Conservation (phyloP, 176 grass and related monocot genomes). For the Avena insularis region DNA sequence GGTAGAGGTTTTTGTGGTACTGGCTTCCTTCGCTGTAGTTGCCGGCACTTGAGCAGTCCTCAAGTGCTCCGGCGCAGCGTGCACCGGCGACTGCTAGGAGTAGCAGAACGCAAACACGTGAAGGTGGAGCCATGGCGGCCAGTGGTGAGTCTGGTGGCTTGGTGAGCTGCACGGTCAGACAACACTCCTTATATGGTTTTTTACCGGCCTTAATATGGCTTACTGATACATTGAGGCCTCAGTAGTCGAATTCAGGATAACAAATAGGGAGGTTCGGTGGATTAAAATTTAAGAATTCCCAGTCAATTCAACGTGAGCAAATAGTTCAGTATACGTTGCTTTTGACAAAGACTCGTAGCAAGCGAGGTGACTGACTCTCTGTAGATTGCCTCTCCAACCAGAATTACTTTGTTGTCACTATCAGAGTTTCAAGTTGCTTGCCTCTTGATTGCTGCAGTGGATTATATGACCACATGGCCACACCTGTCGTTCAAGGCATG, state of each 20-base stretch:
- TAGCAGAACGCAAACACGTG: neutral
- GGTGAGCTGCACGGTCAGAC: neutral
- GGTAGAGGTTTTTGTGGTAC: slow-evolving; percentile 45
- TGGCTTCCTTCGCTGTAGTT: slow-evolving; percentile 42
- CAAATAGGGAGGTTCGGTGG: no score
- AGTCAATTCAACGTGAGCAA: neutral
- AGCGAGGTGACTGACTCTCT: neutral
- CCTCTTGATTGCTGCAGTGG: neutral
- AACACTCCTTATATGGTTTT: neutral
- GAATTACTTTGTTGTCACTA: neutral
- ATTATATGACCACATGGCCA: neutral
- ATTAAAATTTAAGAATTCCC: no score
- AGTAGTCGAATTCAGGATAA: neutral
- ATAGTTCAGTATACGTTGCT: neutral
- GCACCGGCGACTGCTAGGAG: neutral
- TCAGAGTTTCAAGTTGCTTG: neutral
- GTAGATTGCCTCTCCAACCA: neutral
- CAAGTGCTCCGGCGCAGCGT: neutral
- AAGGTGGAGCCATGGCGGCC: neutral
- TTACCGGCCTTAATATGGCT: no score
- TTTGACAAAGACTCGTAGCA: neutral
- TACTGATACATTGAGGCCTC: neutral
- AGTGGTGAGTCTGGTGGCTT: neutral
- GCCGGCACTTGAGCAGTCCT: neutral
- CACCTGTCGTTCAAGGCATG: neutral